Evolutionary conservation across 805 yeast genomes (phyloP), one percentile per base, ranked within the genome.

Genomic region (Suhomyces sp.): DNA sequence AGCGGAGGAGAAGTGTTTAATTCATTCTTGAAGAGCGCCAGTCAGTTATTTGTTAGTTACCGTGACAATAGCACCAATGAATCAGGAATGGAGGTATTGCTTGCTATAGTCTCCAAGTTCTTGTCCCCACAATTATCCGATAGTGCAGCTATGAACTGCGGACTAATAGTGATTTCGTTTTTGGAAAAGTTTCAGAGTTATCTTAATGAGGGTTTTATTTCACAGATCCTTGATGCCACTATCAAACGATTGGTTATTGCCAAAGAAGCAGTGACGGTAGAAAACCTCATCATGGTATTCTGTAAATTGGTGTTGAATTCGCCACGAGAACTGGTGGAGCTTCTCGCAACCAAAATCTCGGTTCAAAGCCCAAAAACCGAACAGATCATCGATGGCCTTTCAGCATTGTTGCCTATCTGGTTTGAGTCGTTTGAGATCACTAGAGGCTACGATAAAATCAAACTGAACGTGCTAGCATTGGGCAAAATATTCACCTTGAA

Each of bases 61-160:
- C 56, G 50, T 2, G 69, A 69, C n/a, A 66, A 71, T 1, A 59
- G 67, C 3, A 69, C 74, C 6, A 64, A 60, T 12, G 66, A 71
- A 46, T 59, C 79, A 1, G 90, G 89, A 0, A 68, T 81, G 50
- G 77, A 83, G 15, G 71, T 78, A 2, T 74, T 89, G n/a, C 70
- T 94, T 15, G 75, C 78, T 31, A 81, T 87, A 12, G 84, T 87
- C 2, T 81, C 88, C 3, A 84, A 84, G 61, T 81, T 90, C 49
- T 76, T 93, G 31, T 82, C 88, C 1, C 89, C 96, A 0, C 76
- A 77, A 6, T 73, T 88, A 52, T 80, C 87, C 13, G 97, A 91
- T 59, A 81, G 87, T 44, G 97, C 96, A 0, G 92, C 96, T 1
- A 77, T 85, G 69, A 86, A 88, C 53, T 81, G 89, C 44, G 97